A percentile compares a stretch with the other conserved stretches of the same genome.
Conservation (phyloP, 768 basidiomycete species). For the Trametes meyenii region DNA sequence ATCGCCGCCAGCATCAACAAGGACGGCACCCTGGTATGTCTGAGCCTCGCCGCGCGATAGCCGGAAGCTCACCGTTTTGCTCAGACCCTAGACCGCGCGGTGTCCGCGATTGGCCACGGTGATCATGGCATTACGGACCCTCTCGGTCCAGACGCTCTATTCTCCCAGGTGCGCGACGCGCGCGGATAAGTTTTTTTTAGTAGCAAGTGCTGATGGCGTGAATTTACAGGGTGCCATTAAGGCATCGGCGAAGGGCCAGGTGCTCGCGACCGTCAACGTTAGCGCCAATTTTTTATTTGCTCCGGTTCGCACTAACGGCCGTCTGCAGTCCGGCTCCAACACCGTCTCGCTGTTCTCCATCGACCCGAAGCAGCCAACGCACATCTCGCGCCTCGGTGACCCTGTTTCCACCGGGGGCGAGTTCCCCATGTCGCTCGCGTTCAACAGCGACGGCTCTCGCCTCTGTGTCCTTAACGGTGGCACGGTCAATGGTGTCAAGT, state of each 20-base stretch:
- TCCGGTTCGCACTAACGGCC: not conserved
- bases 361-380: conserved; percentile 29
- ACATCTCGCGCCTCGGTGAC: conserved; percentile 26
- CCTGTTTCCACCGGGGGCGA: conserved; percentile 32
- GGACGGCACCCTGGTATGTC: conserved; percentile 45
- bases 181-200: not conserved
- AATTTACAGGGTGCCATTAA: conserved; percentile 25
- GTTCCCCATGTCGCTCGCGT: conserved; percentile 33
- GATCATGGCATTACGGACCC: conserved; percentile 24
- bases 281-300: not conserved
- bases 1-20: conserved; percentile 44
- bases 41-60: too few species aligned
- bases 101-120: conserved; percentile 25
- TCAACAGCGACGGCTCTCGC: conserved; percentile 19
- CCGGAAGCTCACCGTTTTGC: not conserved
- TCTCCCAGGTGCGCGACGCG: conserved; percentile 21
- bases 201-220: too few species aligned
- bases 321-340: conserved; percentile 31
- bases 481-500: conserved; percentile 46
- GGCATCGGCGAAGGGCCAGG: conserved; percentile 25
- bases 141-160: conserved; percentile 27
- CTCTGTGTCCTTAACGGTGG: conserved; percentile 45
- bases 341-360: conserved; percentile 32
- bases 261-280: conserved; percentile 30
- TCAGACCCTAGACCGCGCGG: conserved; percentile 25